Evolutionary conservation across 208 protist genomes (phyloP).

Genomic region (Vickermania ingenoplastis): DNA sequence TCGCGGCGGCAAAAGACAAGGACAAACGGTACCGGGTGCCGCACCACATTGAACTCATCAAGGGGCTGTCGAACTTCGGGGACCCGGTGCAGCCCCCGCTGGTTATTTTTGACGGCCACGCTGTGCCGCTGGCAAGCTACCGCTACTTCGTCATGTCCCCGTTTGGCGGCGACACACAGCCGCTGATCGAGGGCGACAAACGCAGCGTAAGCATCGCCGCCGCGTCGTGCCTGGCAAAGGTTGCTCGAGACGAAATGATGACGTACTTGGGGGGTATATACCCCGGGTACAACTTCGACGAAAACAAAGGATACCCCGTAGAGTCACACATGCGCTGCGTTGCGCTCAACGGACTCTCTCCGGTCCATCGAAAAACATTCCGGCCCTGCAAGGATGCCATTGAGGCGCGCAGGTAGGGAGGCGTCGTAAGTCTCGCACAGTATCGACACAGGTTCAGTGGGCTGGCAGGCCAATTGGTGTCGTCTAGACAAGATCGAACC

Average conservation of each 20-base stretch:
- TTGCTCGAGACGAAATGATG: slow-evolving; percentile 83
- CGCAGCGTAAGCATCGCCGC: slow-evolving; percentile 79
- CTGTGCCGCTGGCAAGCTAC: slow-evolving; percentile 55
- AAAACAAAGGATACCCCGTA: slow-evolving; percentile 85
- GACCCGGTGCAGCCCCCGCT: slow-evolving; percentile 78
- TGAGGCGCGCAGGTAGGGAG: slow-evolving; percentile 38
- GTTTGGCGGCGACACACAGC: slow-evolving; percentile 61
- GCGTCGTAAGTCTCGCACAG: slow-evolving; percentile 7
- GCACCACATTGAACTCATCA: slow-evolving; percentile 47
- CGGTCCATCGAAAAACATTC: slow-evolving; percentile 78
- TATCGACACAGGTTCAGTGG: too few relatives aligned
- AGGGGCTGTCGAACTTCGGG: slow-evolving; percentile 59
- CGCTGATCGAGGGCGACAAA: slow-evolving; percentile 83
- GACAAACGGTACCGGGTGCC: slow-evolving; percentile 57
- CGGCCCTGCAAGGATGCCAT: slow-evolving; percentile 48
- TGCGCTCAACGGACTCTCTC: slow-evolving; percentile 44
- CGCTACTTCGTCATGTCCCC: slow-evolving; percentile 46
- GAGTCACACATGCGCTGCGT: slow-evolving; percentile 81
- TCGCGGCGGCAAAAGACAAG: slow-evolving; percentile 53
- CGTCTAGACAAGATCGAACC: too few relatives aligned
- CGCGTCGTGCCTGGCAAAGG: slow-evolving; percentile 85
- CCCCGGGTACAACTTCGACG: slow-evolving; percentile 67
- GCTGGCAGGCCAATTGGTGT: too few relatives aligned
- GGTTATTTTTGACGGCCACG: slow-evolving; percentile 78
- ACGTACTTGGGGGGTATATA: slow-evolving; percentile 63